Evolutionary conservation across 495 filamentous ascomycete genomes (phyloP), one percentile per base, ranked within the genome.

Genomic region (Aspergillus heteromorphus): DNA sequence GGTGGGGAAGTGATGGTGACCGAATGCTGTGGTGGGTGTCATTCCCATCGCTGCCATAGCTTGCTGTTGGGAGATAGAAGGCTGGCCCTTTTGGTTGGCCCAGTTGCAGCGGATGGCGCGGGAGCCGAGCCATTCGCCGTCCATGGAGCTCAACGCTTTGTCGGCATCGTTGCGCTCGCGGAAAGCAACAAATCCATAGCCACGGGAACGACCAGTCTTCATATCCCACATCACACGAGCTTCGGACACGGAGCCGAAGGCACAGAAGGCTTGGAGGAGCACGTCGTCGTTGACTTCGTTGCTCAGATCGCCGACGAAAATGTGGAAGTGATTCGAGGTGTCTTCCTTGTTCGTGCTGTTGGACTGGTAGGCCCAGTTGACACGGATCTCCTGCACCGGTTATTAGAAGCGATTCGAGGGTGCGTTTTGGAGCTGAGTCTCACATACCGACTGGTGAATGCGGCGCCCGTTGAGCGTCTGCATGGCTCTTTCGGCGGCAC

Each of bases 211-310:
- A 54, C 93, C 93, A 38, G 93, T 99, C 80, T 99, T 99, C 93
- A 99, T 99, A 67, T 99, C 93, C 93, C 93, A 99, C 93, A 99
- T 99, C 53, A 99, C 93, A 57, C 93, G 91, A 54, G 93, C 93
- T 73, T 99, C 93, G n/a, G 95, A 97, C 30, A 99, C 92, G 3
- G 84, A 88, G 10, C 93, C 93, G 70, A 97, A 99, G 34, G 92
- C 92, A 38, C 89, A 95, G 72, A 99, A 99, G 16, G 95, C 95
- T 72, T 97, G 93, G 8, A 87, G 76, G 25, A 99, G 76, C 48
- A 97, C 84, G 67, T 99, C 93, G 61, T 99, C 93, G 63, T 99
- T 99, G 60, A 99, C 93, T 68, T 99, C 93, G 58, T 99, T 99
- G 58, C 92, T 97, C 41, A 99, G 78, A 72, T 99, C 93, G 49